These are phyloP conservation scores for Raphidocelis subcapitata DNA, from an alignment of 139 green algal genomes.

Conservation along the genomic window DNA sequence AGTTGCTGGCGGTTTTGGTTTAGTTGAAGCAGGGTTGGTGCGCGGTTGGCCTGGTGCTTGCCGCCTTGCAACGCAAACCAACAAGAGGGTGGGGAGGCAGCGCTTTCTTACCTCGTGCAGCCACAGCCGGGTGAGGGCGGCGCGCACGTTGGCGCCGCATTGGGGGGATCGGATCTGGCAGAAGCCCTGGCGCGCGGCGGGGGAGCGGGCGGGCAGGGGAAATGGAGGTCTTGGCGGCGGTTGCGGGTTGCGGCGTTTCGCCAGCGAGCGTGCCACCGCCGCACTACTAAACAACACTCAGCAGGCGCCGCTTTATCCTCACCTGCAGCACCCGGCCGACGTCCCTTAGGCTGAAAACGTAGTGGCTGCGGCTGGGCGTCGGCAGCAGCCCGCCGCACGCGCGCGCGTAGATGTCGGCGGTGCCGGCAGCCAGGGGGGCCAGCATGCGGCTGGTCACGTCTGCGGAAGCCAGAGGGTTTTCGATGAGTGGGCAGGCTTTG, in stretches of 20 bases:
- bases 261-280: no score
- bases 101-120: slow-evolving; percentile 75
- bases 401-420: slow-evolving; percentile 61
- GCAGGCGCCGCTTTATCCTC: no score
- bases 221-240: no score
- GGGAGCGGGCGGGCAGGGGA: no score
- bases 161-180: slow-evolving; percentile 53
- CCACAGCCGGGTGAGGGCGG: slow-evolving; percentile 62
- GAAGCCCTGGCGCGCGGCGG: slow-evolving; percentile 50
- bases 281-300: no score
- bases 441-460: slow-evolving; percentile 39
- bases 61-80: no score
- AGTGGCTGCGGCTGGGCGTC: slow-evolving; percentile 80
- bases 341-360: slow-evolving; percentile 89
- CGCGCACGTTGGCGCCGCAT: slow-evolving; percentile 32
- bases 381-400: slow-evolving; percentile 59
- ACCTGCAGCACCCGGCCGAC: slow-evolving; percentile 79
- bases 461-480: slow-evolving; percentile 30
- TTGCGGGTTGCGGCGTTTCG: no score
- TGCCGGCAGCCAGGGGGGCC: slow-evolving; percentile 59
- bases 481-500: no score
- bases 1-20: no score
- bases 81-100: no score
- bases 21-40: no score
- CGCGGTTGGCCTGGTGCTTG: no score